A percentile compares a stretch with the other conserved stretches of the same genome.
phyloP scores from a whole-genome alignment of 2,329 filamentous ascomycete genomes.

The Cryphonectria japonica region DNA sequence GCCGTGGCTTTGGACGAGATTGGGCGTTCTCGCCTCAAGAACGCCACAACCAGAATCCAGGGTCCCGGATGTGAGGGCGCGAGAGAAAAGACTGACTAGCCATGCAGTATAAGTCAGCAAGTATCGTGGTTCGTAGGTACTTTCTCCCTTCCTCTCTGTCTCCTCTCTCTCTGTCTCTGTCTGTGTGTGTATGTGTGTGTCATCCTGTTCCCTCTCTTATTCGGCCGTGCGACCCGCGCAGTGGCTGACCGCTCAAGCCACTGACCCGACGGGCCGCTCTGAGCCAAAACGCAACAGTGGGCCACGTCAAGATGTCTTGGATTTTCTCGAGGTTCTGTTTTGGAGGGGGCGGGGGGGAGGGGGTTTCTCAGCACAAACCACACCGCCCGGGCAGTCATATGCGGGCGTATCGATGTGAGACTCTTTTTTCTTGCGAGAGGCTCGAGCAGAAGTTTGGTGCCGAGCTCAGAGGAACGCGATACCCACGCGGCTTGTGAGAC shows the following conservation, averaged over 20 bases:
- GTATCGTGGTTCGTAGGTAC: neutral
- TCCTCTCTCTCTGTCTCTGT: neutral
- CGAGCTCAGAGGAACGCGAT: neutral
- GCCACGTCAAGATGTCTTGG: conserved; percentile 5
- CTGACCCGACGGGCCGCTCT: neutral
- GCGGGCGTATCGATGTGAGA: neutral
- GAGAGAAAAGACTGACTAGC: too few species aligned
- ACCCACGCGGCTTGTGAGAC: conserved; percentile 3
- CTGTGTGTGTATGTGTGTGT: too few species aligned
- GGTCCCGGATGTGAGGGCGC: neutral
- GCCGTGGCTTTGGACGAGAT: neutral
- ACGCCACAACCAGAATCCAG: neutral
- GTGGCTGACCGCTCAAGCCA: conserved; percentile 3
- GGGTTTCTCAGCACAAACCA: neutral
- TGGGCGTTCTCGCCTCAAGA: neutral
- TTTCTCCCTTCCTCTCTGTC: neutral
- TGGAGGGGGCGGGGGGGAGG: too few species aligned
- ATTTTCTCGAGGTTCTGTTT: neutral
- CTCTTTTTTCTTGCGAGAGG: neutral
- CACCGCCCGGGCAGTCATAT: neutral
- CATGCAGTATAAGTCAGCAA: too few species aligned
- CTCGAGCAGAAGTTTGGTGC: neutral
- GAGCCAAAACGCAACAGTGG: neutral
- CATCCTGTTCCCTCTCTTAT: neutral
- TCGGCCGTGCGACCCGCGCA: neutral